Evolutionary conservation across 495 filamentous ascomycete genomes (phyloP).

Genomic region (Cercophora sp.): DNA sequence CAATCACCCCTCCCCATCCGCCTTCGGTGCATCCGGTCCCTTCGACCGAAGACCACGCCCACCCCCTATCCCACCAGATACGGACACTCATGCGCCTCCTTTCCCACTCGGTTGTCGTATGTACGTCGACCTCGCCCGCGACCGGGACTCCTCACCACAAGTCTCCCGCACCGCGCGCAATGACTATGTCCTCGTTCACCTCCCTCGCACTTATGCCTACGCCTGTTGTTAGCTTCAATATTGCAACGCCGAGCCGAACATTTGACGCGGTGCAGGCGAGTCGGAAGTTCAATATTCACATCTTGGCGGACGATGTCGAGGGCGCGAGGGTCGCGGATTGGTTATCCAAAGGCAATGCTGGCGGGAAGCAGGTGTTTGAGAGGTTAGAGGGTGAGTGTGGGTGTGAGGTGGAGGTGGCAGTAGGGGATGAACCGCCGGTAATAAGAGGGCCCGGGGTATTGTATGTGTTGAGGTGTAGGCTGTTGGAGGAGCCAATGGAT

Average conservation of each 20-base stretch:
- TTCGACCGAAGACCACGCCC: slow-evolving; percentile 7
- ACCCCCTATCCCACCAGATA: slow-evolving; percentile 37
- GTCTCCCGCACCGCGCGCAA: slow-evolving; percentile 45
- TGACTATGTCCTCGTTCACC: slow-evolving; percentile 82
- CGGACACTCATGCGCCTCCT: slow-evolving; percentile 66
- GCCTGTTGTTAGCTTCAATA: slow-evolving; percentile 76
- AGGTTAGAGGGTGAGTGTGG: slow-evolving; percentile 22
- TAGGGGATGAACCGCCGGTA: slow-evolving; percentile 18
- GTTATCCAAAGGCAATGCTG: slow-evolving; percentile 37
- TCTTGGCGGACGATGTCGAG: slow-evolving; percentile 36
- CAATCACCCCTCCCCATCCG: slow-evolving; percentile 1
- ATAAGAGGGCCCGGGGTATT: slow-evolving; percentile 38
- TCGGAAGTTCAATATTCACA: slow-evolving; percentile 45
- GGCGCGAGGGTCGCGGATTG: slow-evolving; percentile 44
- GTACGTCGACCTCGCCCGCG: slow-evolving; percentile 47
- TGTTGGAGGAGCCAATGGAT: slow-evolving; percentile 25
- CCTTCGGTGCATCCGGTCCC: background rate
- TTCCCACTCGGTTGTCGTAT: slow-evolving; percentile 69
- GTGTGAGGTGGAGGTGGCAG: slow-evolving; percentile 16
- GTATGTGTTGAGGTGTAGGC: slow-evolving; percentile 39
- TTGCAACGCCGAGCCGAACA: slow-evolving; percentile 69
- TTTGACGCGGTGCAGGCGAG: slow-evolving; percentile 52
- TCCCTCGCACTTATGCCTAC: slow-evolving; percentile 63
- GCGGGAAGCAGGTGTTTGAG: slow-evolving; percentile 24
- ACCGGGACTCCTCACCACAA: slow-evolving; percentile 22